Conservation (phyloP, 345 rosid genomes). For the Angophora floribunda region DNA sequence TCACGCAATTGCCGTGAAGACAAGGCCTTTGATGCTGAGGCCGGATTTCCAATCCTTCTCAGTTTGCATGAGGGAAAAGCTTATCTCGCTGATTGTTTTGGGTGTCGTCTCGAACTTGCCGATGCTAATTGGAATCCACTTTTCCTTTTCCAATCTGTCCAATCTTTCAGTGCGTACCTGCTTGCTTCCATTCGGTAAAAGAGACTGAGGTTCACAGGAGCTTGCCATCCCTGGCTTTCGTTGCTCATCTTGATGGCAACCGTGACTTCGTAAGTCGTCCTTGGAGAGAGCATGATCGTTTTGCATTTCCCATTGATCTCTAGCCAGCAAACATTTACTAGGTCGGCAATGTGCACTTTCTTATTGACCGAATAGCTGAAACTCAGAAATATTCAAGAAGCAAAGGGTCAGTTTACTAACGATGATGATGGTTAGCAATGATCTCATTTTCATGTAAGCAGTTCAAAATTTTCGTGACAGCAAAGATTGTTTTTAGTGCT, state of each 20-base stretch:
- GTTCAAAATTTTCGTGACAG: neutral
- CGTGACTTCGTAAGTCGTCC: neutral
- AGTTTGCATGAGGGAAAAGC: neutral
- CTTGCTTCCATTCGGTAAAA: neutral
- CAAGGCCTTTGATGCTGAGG: neutral
- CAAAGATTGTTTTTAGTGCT: neutral
- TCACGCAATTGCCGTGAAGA: neutral
- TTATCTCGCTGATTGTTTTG: neutral
- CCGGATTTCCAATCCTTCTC: neutral
- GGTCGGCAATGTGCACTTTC: neutral
- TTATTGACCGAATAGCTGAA: neutral
- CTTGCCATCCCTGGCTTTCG: neutral
- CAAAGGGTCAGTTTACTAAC: neutral
- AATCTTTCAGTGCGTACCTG: neutral
- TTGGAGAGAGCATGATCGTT: neutral
- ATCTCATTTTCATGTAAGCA: neutral
- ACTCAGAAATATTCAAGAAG: neutral
- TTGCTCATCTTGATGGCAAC: neutral
- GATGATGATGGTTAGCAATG: neutral
- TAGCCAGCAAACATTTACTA: neutral
- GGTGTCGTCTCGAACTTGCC: neutral
- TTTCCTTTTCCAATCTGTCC: neutral
- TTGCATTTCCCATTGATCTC: neutral
- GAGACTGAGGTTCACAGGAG: neutral
- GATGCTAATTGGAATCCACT: neutral